A percentile compares a stretch with the other conserved stretches of the same genome.
Conservation (phyloP, 306 rosid genomes). For the Herpetospermum pedunculosum region DNA sequence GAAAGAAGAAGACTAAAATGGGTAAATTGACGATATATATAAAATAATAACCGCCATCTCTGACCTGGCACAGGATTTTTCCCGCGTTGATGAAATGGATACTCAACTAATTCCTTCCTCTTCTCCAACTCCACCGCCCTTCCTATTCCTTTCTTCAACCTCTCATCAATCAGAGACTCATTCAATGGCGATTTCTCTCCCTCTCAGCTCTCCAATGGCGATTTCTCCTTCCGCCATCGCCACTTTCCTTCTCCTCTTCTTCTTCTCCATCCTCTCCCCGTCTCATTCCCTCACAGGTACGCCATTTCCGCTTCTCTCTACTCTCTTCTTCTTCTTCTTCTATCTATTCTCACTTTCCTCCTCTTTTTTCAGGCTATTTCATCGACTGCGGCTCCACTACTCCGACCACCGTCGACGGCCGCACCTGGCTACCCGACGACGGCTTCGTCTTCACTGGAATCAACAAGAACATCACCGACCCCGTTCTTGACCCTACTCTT, state of each 20-base stretch:
- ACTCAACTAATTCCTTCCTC: slow-evolving; percentile 23
- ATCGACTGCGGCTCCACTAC: slow-evolving; percentile 51
- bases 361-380: slow-evolving; percentile 20
- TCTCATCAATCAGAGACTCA: too few relatives aligned
- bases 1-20: too few relatives aligned
- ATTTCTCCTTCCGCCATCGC: slow-evolving; percentile 22
- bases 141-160: slow-evolving; percentile 29
- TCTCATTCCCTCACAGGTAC: slow-evolving; percentile 46
- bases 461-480: slow-evolving; percentile 23
- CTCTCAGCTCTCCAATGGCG: slow-evolving; percentile 6
- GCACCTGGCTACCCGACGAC: slow-evolving; percentile 56
- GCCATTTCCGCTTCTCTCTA: background rate
- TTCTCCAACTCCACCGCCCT: slow-evolving; percentile 25
- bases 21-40: too few relatives aligned
- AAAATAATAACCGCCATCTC: slow-evolving; percentile 6
- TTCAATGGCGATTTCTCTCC: too few relatives aligned
- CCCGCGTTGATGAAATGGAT: slow-evolving; percentile 41
- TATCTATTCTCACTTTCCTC: background rate
- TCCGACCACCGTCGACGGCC: slow-evolving; percentile 21
- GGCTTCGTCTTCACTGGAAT: slow-evolving; percentile 33
- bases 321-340: background rate
- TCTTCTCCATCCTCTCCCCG: slow-evolving; percentile 19
- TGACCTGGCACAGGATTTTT: slow-evolving; percentile 35
- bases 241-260: slow-evolving; percentile 15
- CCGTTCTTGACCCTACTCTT: slow-evolving; percentile 22